Evolutionary conservation across 306 rosid genomes (phyloP).

Genomic region (Gastrolobium villosum): DNA sequence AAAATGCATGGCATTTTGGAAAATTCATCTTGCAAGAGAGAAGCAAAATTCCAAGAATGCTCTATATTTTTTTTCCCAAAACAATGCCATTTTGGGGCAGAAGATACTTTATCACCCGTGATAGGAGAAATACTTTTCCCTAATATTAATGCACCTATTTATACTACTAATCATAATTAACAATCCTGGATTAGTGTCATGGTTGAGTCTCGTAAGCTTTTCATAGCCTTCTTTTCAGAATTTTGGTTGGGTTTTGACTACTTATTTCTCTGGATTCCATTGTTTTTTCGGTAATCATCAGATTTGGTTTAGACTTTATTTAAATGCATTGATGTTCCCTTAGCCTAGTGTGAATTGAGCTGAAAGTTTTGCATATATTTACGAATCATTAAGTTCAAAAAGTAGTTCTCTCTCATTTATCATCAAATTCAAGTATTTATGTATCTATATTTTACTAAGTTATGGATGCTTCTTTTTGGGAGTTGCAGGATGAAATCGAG

Average conservation of each 20-base stretch:
- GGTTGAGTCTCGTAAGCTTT: conserved; percentile 1
- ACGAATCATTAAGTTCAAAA: not conserved
- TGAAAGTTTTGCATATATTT: not conserved
- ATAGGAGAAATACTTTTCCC: too few relatives aligned
- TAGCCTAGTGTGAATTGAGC: not conserved
- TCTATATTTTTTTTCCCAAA: too few relatives aligned
- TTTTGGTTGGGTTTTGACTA: conserved; percentile 5
- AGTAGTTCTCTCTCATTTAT: conserved; percentile 35
- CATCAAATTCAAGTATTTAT: conserved; percentile 14
- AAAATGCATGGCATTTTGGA: too few relatives aligned
- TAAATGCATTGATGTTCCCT: not conserved
- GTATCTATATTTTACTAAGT: not conserved
- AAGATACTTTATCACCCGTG: too few relatives aligned
- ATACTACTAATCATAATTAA: too few relatives aligned
- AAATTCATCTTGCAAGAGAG: too few relatives aligned
- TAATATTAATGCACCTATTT: too few relatives aligned
- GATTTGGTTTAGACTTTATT: conserved; percentile 12
- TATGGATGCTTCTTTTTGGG: conserved; percentile 25
- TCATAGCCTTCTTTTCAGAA: not conserved
- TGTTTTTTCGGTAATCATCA: conserved; percentile 6
- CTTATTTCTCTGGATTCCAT: conserved; percentile 26
- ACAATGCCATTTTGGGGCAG: too few relatives aligned
- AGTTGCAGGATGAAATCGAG: conserved; percentile 76
- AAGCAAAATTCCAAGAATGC: too few relatives aligned
- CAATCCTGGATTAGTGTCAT: not conserved